Evolutionary conservation across 73 alveolate genomes (phyloP), one percentile per base, ranked within the genome.

Genomic region (Paramecium sexaurelia): DNA sequence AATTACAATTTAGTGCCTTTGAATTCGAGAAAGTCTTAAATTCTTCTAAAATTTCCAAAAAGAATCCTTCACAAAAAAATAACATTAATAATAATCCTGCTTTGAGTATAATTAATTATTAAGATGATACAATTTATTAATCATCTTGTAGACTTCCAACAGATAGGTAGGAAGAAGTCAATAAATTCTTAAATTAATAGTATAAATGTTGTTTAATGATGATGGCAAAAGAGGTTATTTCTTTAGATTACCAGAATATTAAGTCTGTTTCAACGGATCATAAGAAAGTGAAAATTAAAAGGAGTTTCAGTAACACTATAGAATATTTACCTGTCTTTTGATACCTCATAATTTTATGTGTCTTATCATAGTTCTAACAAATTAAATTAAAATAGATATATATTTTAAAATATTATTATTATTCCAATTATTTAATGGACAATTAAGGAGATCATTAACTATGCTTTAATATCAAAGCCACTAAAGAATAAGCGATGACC

Each of bases 141-240:
- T 40, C 75, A 9, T 78, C 43, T 37, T 24, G 24, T 78, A 78
- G 90, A 15, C 40, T 78, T 8, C 68, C 90, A 1, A 78, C 90
- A 10, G 90, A 78, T 7, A 78, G 71, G 29, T 22, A 43, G 22
- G 90, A 78, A 33, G 90, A 78, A 9, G 73, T 36, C n/a, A 43
- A 22, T 29, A 29, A 32, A 24, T 29, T 78, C 41, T 29, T 29
- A 43, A 78, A 7, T 22, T 39, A 78, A 24, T 43, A 78, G 32
- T 78, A 78, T 43, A 78, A 78, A 43, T 24, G 35, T 20, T 78
- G 55, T 78, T 40, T 78, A 26, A 26, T 78, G 43, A 45, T 29
- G 43, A 45, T 78, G 75, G 90, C 90, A 17, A 78, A 39, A 39
- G 90, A 78, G 15, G 71, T 78, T 1, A 24, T 78, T 47, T 22